Evolutionary conservation across 169 alveolate species (phyloP).

Genomic region (Eimeria necatrix): DNA sequence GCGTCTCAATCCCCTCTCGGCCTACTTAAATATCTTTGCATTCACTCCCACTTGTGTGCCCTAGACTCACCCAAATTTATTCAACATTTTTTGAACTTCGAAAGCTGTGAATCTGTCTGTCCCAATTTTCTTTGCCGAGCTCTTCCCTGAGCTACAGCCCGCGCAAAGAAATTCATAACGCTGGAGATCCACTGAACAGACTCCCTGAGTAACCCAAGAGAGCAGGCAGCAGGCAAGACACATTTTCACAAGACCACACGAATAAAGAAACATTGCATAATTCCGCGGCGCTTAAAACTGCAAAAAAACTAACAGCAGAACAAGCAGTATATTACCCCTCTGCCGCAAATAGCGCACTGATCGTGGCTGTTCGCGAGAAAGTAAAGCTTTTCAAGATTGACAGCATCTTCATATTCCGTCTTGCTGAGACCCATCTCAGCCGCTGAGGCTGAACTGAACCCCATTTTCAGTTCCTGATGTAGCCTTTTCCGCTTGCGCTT

Average conservation of each 20-base stretch:
- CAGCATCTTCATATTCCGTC: constrained; percentile 79
- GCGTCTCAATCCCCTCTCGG: background rate
- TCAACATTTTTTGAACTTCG: constrained; percentile 68
- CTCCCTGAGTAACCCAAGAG: constrained; percentile 54
- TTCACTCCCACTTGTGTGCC: no score
- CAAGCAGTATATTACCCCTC: constrained; percentile 62
- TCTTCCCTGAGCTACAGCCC: constrained; percentile 76
- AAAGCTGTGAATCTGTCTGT: constrained; percentile 76
- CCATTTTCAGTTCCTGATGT: constrained; percentile 3
- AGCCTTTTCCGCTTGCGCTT: background rate
- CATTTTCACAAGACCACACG: background rate
- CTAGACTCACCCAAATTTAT: constrained; percentile 52
- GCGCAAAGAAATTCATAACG: constrained; percentile 78
- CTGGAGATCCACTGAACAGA: constrained; percentile 74
- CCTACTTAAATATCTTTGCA: no score
- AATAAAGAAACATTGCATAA: background rate
- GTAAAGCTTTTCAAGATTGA: constrained; percentile 78
- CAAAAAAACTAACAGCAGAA: background rate
- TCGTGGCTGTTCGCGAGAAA: constrained; percentile 78
- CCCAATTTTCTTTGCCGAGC: constrained; percentile 73
- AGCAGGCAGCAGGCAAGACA: background rate
- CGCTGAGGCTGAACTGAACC: constrained; percentile 73
- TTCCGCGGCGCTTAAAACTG: background rate
- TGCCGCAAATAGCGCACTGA: constrained; percentile 78
- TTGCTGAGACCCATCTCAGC: constrained; percentile 81